Evolutionary conservation across 768 basidiomycete genomes (phyloP).

Genomic region (Lentinula edodes): DNA sequence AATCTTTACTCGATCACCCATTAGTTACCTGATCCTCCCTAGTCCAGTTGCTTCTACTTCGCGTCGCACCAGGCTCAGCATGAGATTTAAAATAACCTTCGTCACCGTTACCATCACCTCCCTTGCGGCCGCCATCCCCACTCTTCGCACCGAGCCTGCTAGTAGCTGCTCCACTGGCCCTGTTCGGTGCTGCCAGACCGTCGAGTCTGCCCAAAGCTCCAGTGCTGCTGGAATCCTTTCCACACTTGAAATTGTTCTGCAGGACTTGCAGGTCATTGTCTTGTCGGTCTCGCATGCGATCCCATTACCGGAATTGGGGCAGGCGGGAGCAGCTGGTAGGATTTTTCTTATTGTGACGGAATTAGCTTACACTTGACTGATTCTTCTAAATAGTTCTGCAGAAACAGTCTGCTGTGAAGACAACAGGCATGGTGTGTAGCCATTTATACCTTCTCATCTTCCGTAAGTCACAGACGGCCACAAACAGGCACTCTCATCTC

Average conservation of each 20-base stretch:
- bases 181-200: conserved; percentile 14
- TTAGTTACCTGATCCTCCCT: background rate
- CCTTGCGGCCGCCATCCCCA: conserved; percentile 13
- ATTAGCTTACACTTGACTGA: background rate
- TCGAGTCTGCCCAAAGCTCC: background rate
- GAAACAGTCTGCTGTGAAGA: background rate
- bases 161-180: conserved; percentile 12
- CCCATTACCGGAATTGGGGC: background rate
- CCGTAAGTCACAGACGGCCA: background rate
- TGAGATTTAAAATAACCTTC: conserved; percentile 5
- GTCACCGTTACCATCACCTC: conserved; percentile 8
- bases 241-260: background rate
- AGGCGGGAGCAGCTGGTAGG: background rate
- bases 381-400: background rate
- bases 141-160: conserved; percentile 7
- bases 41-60: background rate
- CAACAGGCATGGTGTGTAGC: background rate
- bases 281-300: background rate
- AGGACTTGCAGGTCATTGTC: background rate
- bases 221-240: background rate
- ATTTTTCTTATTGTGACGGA: background rate
- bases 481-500: background rate
- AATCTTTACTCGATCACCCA: background rate
- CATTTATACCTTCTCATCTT: too few relatives aligned
- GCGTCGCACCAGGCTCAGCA: background rate